phyloP scores from a whole-genome alignment of 345 rosid species.

The Limnanthes douglasii region DNA sequence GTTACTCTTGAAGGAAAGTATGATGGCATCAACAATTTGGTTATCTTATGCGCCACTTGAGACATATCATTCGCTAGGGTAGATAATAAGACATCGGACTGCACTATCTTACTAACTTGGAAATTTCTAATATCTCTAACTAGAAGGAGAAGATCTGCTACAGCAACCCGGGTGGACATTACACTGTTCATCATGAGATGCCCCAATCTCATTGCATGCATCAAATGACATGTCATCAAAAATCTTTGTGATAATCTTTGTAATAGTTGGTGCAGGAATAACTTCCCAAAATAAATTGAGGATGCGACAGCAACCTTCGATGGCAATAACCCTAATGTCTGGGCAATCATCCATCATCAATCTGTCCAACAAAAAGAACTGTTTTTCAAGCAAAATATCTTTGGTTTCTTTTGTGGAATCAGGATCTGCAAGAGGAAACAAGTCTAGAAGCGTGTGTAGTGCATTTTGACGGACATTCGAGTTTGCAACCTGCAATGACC shows the following conservation, averaged over 20 bases:
- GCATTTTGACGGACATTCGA: constrained; percentile 89
- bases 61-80: constrained; percentile 56
- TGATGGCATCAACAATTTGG: constrained; percentile 66
- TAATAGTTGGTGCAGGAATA: constrained; percentile 64
- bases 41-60: constrained; percentile 60
- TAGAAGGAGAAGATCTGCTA: constrained; percentile 67
- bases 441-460: constrained; percentile 67
- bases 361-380: constrained; percentile 75
- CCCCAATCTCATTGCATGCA: constrained; percentile 51
- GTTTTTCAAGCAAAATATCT: constrained; percentile 64
- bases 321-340: constrained; percentile 79
- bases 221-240: constrained; percentile 65
- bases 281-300: constrained; percentile 92
- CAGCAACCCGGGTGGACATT: constrained; percentile 45
- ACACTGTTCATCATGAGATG: constrained; percentile 52
- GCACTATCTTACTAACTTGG: constrained; percentile 85
- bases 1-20: constrained; percentile 69
- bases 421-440: constrained; percentile 92
- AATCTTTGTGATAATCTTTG: constrained; percentile 49
- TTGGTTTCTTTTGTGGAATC: constrained; percentile 78
- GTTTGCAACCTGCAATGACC: constrained; percentile 86
- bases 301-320: constrained; percentile 84
- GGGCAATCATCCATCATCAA: constrained; percentile 77
- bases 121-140: constrained; percentile 46
- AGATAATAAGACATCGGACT: constrained; percentile 42